These are phyloP conservation scores for Pilasporangium apinafurcum DNA, from an alignment of 352 stramenopile genomes.

Conservation along the genomic window DNA sequence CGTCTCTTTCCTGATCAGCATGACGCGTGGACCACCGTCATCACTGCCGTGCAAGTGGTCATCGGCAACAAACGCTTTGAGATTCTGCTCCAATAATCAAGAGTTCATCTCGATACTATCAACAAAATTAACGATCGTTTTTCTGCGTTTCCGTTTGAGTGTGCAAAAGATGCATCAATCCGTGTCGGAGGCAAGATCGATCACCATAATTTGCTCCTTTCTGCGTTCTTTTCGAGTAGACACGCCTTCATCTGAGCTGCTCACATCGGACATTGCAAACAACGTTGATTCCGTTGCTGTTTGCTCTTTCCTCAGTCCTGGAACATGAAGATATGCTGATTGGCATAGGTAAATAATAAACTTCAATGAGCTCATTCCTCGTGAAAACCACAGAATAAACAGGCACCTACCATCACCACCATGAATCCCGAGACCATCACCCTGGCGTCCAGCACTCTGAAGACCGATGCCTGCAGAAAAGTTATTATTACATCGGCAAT, in stretches of 20 bases:
- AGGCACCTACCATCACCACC: too few species aligned
- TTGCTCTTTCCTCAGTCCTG: neutral
- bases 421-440: too few species aligned
- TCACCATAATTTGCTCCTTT: conserved; percentile 17
- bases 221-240: neutral
- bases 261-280: conserved; percentile 11
- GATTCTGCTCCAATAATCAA: conserved; percentile 41
- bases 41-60: conserved; percentile 46
- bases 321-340: too few species aligned
- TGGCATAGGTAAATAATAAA: too few species aligned
- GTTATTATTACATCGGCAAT: too few species aligned
- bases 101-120: neutral
- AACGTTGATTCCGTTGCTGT: neutral
- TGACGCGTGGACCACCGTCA: conserved; percentile 7
- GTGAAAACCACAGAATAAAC: too few species aligned
- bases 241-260: conserved; percentile 9
- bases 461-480: neutral
- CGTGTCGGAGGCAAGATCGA: conserved; percentile 44
- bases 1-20: conserved; percentile 8
- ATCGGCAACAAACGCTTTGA: conserved; percentile 85
- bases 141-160: neutral
- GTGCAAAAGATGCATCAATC: conserved; percentile 17
- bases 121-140: too few species aligned
- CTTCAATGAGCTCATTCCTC: neutral
- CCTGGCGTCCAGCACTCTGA: too few species aligned